phyloP scores from a whole-genome alignment of 176 grass and related monocot genomes.

The Secale cereale region DNA sequence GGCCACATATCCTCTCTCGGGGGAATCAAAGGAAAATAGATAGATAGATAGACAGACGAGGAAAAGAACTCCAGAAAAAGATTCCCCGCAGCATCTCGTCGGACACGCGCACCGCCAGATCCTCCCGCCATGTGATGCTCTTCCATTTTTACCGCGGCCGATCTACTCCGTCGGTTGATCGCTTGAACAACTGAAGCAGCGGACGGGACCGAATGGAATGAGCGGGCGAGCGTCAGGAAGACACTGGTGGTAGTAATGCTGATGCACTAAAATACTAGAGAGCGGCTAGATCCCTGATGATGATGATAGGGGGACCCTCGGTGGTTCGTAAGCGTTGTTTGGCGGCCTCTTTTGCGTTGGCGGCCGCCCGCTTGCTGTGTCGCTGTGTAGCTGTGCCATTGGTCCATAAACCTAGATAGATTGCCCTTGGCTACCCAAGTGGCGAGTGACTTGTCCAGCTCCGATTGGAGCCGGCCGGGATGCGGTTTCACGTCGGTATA shows the following conservation, averaged over 20 bases:
- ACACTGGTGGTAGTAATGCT: neutral
- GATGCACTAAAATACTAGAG: neutral
- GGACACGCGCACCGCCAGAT: constrained; percentile 6
- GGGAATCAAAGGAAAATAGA: neutral
- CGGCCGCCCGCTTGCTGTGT: neutral
- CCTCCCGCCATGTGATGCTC: neutral
- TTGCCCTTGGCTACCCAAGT: neutral
- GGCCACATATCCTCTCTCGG: constrained; percentile 29
- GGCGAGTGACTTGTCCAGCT: neutral
- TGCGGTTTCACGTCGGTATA: neutral
- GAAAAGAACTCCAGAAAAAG: constrained; percentile 21
- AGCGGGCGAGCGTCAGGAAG: too few species aligned
- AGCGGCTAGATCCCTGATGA: neutral
- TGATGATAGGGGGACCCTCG: neutral
- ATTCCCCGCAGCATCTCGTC: constrained; percentile 34
- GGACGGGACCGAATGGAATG: too few species aligned
- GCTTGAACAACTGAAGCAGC: too few species aligned
- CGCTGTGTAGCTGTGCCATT: neutral
- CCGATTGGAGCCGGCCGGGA: neutral
- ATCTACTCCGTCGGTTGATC: neutral
- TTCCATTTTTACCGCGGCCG: neutral
- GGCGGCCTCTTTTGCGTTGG: constrained; percentile 12
- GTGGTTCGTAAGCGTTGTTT: neutral
- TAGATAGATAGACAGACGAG: neutral
- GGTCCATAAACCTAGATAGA: neutral